These are phyloP conservation scores for Cyclostephanos invisitatus DNA, from an alignment of 108 stramenopile genomes.

Conservation along the genomic window DNA sequence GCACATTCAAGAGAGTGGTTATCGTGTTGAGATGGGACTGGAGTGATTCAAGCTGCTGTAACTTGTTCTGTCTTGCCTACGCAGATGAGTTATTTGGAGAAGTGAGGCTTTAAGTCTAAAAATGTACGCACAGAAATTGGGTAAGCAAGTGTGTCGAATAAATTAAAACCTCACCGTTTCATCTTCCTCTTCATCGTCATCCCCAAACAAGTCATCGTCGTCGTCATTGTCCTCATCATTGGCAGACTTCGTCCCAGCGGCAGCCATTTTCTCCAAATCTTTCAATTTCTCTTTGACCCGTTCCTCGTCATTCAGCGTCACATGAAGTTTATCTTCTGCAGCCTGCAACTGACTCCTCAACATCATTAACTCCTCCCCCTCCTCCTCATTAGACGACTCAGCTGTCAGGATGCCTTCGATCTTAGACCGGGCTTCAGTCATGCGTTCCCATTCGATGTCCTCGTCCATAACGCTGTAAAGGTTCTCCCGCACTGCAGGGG, in stretches of 20 bases:
- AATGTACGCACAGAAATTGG: background rate
- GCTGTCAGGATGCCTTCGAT: constrained; percentile 62
- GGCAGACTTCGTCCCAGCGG: constrained; percentile 22
- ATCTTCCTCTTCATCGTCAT: constrained; percentile 70
- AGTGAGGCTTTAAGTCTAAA: background rate
- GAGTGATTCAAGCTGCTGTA: constrained; percentile 55
- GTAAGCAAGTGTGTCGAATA: background rate
- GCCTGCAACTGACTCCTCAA: constrained; percentile 54
- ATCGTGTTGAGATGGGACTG: constrained; percentile 63
- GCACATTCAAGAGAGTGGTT: constrained; percentile 53
- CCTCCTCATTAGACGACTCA: constrained; percentile 32
- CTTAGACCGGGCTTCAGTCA: constrained; percentile 65
- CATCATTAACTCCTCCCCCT: constrained; percentile 36
- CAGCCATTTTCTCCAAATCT: constrained; percentile 36
- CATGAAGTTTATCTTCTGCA: constrained; percentile 62
- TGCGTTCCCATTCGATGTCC: constrained; percentile 79
- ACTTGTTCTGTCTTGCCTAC: constrained; percentile 54
- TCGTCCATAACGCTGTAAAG: constrained; percentile 84
- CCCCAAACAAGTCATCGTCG: constrained; percentile 67
- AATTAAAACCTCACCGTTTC: constrained; percentile 51
- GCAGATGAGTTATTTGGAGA: background rate
- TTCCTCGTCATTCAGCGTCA: constrained; percentile 60
- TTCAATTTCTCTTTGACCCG: constrained; percentile 64
- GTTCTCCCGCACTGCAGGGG: constrained; percentile 69
- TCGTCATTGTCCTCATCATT: constrained; percentile 64